phyloP scores from a whole-genome alignment of 257 asterid genomes.

The Solanum etuberosum region DNA sequence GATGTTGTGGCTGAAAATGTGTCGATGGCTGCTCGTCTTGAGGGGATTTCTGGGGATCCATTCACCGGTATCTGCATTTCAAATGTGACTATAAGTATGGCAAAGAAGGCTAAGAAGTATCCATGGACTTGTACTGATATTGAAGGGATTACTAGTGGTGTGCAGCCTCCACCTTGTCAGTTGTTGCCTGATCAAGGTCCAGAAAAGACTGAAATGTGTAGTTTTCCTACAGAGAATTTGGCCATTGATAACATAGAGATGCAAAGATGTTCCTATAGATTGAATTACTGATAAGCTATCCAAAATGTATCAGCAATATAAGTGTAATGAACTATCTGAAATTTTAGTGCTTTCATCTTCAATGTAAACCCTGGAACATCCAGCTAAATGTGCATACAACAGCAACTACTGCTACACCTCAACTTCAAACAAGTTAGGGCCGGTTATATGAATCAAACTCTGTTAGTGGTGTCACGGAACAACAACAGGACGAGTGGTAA shows the following conservation, averaged over 20 bases:
- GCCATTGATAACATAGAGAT: conserved; percentile 3
- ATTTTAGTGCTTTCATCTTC: neutral
- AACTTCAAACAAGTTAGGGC: neutral
- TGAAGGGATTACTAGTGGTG: conserved; percentile 5
- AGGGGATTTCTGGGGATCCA: conserved; percentile 5
- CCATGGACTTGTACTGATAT: conserved; percentile 6
- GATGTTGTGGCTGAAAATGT: conserved; percentile 9
- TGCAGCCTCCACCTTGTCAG: conserved; percentile 2
- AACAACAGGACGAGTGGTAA: neutral
- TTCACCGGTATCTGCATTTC: conserved; percentile 11
- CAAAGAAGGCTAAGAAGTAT: conserved; percentile 3
- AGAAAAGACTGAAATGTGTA: neutral
- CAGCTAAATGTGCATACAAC: neutral
- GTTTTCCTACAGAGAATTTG: neutral
- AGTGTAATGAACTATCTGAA: neutral
- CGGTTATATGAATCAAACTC: neutral
- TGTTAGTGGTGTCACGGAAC: neutral
- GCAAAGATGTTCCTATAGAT: neutral
- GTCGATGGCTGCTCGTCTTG: conserved; percentile 3
- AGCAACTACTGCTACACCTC: neutral
- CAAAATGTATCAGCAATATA: neutral
- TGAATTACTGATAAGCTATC: neutral
- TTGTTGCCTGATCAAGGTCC: conserved; percentile 4
- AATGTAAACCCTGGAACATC: neutral
- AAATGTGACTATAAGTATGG: conserved; percentile 5